phyloP scores from a whole-genome alignment of 345 rosid genomes.

The Toxicodendron radicans region DNA sequence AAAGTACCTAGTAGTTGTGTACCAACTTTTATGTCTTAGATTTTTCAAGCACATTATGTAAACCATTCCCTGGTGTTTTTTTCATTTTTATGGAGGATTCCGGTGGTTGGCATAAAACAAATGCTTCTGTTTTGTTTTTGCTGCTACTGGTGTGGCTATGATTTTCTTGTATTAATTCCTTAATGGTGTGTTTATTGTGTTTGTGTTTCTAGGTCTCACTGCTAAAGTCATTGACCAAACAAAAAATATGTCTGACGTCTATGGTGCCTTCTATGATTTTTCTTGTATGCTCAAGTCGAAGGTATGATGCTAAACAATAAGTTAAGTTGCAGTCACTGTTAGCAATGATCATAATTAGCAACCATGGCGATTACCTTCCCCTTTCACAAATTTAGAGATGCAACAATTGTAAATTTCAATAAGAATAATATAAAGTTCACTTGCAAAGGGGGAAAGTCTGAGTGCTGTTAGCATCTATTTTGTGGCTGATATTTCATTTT shows the following conservation, averaged over 20 bases:
- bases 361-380: background rate
- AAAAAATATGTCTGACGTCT: conserved; percentile 81
- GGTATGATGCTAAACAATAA: conserved; percentile 36
- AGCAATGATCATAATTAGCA: background rate
- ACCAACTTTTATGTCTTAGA: no score
- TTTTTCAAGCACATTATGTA: no score
- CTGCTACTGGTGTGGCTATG: no score
- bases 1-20: no score
- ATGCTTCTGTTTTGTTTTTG: background rate
- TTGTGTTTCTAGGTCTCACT: conserved; percentile 65
- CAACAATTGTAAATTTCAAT: background rate
- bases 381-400: background rate
- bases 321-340: background rate
- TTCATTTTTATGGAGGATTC: no score
- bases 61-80: no score
- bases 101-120: no score
- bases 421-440: no score
- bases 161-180: background rate
- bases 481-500: no score
- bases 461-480: background rate
- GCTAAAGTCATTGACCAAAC: conserved; percentile 85
- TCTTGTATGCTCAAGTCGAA: conserved; percentile 69
- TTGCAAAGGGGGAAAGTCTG: background rate
- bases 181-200: background rate
- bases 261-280: conserved; percentile 82